Percentiles rank a stretch among this genome's conserved stretches.
These are phyloP conservation scores for Monosporascus sp. DNA, from an alignment of 2,329 filamentous ascomycete genomes.

Conservation along the genomic window DNA sequence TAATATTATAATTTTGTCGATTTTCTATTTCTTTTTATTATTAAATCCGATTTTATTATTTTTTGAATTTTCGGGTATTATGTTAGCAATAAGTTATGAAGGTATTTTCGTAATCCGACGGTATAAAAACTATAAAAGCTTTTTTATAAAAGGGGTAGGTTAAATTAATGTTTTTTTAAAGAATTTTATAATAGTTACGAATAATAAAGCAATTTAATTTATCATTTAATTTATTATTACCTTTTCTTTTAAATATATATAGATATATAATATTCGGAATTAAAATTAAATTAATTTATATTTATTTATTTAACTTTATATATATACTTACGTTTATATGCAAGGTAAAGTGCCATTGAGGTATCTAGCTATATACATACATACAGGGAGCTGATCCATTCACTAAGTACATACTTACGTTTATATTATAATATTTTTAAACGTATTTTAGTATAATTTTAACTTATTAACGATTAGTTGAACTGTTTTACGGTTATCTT, in stretches of 20 bases:
- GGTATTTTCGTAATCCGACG: not conserved
- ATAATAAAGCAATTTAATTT: not conserved
- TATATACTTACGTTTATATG: not conserved
- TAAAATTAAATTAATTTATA: not conserved
- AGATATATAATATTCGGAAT: no score
- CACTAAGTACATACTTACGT: no score
- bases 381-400: no score
- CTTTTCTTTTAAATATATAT: not conserved
- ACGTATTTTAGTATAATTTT: no score
- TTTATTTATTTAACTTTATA: no score
- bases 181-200: not conserved
- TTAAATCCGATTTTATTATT: not conserved
- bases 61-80: slow-evolving; percentile 33
- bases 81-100: not conserved
- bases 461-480: no score
- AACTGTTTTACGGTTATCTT: no score
- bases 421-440: no score
- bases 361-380: no score
- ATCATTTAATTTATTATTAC: not conserved
- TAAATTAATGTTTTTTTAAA: not conserved
- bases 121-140: not conserved
- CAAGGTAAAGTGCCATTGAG: no score
- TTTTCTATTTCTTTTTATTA: slow-evolving; percentile 19
- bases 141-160: not conserved
- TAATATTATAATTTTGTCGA: slow-evolving; percentile 24